Base-by-base conservation (phyloP, 2,329 filamentous ascomycete genomes). In the Paraconiothyrium sp. region DNA sequence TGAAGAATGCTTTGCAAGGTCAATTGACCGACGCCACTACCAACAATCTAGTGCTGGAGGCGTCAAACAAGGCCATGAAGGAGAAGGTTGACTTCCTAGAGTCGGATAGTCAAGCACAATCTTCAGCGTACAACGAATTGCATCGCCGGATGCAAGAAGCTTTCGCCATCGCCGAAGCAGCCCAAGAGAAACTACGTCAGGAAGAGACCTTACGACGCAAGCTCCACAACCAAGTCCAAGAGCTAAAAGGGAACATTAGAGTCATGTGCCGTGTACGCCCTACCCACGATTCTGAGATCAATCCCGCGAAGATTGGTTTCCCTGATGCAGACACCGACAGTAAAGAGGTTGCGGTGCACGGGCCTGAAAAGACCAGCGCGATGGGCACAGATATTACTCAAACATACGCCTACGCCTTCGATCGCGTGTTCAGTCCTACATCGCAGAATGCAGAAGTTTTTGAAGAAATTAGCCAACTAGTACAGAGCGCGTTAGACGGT, bases 191-290 rank as follows among this genome's bases (percentile, higher is more conserved):
- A 74, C 84, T 99, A 32, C 90, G 95, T 65, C 92, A 90, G 72
- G 95, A 98, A 75, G 95, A 99, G 80, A 95, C 92, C 0, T 84
- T 97, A 54, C 89, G 95, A 14, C 88, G 95, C 24, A 94, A 96
- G 69, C 86, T 99, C 0, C 97, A 98, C 83, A 98, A 98, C 79
- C 95, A 97, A 77, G 94, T 99, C 50, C 93, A 99, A 77, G 95
- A 99, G 75, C 87, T 99, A 62, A 97, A 97, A 78, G 95, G 95
- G 71, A 99, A 99, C 75, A 99, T 99, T 72, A 91, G 95, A 22
- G 95, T 99, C 67, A 99, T 99, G 88, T 98, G 94, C 75, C 89
- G 95, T 76, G 94, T 98, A 32, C 90, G 96, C 44, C 95, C 95
- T 1, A 83, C 90, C 91, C 24, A 72, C 58, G 63, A 83, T 83